Conservation (phyloP, 495 filamentous ascomycete species). For the Halenospora varia region DNA sequence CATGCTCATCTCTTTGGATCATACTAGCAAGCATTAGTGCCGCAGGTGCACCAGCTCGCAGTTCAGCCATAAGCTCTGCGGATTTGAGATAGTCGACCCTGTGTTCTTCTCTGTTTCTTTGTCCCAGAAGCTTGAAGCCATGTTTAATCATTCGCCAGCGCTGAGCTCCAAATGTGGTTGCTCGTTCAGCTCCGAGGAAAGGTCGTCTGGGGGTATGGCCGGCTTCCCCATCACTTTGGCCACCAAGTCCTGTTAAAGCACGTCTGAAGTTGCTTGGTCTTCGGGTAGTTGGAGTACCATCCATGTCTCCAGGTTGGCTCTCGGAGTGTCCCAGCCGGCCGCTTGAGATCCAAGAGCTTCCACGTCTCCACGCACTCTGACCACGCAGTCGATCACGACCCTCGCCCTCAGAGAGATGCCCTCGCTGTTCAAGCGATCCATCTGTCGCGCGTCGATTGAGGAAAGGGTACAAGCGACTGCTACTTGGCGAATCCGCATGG, state of each 20-base stretch:
- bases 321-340: conserved; percentile 39
- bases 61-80: conserved; percentile 91
- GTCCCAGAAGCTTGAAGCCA: conserved; percentile 75
- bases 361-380: conserved; percentile 52
- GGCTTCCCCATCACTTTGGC: conserved; percentile 48
- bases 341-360: conserved; percentile 50
- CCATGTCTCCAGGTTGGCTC: conserved; percentile 24
- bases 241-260: conserved; percentile 60
- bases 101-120: conserved; percentile 75
- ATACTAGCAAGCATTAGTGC: conserved; percentile 92
- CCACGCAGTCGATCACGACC: conserved; percentile 68
- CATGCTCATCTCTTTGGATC: conserved; percentile 95
- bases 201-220: conserved; percentile 41
- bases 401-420: conserved; percentile 84
- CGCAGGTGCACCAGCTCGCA: conserved; percentile 86
- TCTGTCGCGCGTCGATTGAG: conserved; percentile 68
- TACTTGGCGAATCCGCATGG: conserved; percentile 43
- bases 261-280: conserved; percentile 70
- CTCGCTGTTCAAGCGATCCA: conserved; percentile 57
- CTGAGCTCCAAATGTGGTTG: conserved; percentile 74
- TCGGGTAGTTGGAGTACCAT: conserved; percentile 46
- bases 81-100: conserved; percentile 92
- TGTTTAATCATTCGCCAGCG: conserved; percentile 87
- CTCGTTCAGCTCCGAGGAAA: conserved; percentile 56
- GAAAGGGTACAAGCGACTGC: conserved; percentile 48